Evolutionary conservation across 2,329 filamentous ascomycete genomes (phyloP).

Genomic region (Pyrenophora tritici-repentis): DNA sequence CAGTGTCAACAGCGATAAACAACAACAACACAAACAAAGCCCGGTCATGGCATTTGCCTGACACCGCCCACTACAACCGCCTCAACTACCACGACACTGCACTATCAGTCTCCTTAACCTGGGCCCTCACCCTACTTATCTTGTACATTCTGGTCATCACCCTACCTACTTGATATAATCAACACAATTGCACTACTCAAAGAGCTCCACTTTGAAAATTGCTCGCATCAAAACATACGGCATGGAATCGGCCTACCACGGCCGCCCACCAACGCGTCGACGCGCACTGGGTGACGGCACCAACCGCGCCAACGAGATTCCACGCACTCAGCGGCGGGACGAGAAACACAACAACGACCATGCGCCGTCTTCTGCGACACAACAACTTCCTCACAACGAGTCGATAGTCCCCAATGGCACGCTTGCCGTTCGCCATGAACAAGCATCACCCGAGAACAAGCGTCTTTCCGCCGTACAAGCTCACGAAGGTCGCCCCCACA

Average conservation of each 20-base stretch:
- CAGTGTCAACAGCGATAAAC: conserved; percentile 31
- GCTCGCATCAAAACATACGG: conserved; percentile 5
- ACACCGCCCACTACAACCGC: conserved; percentile 16
- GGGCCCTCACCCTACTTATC: conserved; percentile 29
- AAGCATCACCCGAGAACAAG: conserved; percentile 54
- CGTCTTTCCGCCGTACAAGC: conserved; percentile 58
- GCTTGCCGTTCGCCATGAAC: conserved; percentile 47
- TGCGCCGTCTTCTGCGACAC: conserved; percentile 22
- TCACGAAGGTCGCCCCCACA: conserved; percentile 55
- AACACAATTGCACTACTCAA: conserved; percentile 12
- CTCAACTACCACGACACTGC: conserved; percentile 18
- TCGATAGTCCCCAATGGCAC: conserved; percentile 52
- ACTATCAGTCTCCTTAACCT: conserved; percentile 25
- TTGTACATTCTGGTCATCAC: conserved; percentile 27
- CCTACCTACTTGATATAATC: conserved; percentile 16
- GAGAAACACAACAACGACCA: conserved; percentile 27
- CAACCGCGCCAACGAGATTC: conserved; percentile 39
- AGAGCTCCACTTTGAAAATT: conserved; percentile 12
- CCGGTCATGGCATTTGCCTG: conserved; percentile 23
- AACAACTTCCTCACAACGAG: conserved; percentile 51
- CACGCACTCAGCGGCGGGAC: conserved; percentile 21
- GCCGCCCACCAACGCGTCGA: conserved; percentile 40
- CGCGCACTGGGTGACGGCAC: conserved; percentile 42
- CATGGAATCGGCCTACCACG: conserved; percentile 41
- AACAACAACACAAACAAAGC: conserved; percentile 23